Evolutionary conservation across 306 rosid genomes (phyloP), one percentile per base, ranked within the genome.

Genomic region (Cicer bijugum): DNA sequence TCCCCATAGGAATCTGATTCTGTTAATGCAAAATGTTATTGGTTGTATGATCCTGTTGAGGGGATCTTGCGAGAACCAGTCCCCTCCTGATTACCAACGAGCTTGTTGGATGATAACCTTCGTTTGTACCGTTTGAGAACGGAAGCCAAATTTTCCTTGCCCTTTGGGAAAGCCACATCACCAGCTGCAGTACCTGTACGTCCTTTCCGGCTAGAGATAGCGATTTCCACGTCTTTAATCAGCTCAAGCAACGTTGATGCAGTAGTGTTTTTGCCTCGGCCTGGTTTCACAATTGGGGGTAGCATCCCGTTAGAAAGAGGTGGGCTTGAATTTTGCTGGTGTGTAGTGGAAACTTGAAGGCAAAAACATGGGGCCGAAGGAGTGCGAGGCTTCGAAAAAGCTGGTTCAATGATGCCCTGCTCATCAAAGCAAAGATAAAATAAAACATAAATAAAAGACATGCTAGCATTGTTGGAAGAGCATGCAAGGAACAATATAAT

Each of bases 141-240:
- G 16, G 99, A 90, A 0, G 93, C 89, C 75, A 95, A 76, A 79
- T 91, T 95, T 65, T 88, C 92, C 80, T 90, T 95, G 56, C 97
- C 99, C 83, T n/a, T 87, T 0, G 99, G 99, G 83, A 92, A 91
- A 46, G 99, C 99, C 42, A 94, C 97, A 12, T 91, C 97, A 9
- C 99, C 99, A 0, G 97, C 99, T 14, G 92, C 96, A 12, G 99
- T 95, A 53, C 99, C 97, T 0, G 89, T 85, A n/a, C 97, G 91
- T 51, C 99, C 99, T 86, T 85, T 92, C 33, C 99, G 67, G 82
- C 75, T 79, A 55, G 93, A 87, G 69, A 95, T 87, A 1, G 97
- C 93, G 4, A 59, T 78, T 80, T 95, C 97, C 76, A 95, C 99
- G 48, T 91, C 97, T 85, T 90, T 95, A 80, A 92, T 82, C 63